Percentiles rank a stretch among this genome's conserved stretches.
phyloP scores from a whole-genome alignment of 2,329 filamentous ascomycete genomes.

The Aspergillus vadensis region DNA sequence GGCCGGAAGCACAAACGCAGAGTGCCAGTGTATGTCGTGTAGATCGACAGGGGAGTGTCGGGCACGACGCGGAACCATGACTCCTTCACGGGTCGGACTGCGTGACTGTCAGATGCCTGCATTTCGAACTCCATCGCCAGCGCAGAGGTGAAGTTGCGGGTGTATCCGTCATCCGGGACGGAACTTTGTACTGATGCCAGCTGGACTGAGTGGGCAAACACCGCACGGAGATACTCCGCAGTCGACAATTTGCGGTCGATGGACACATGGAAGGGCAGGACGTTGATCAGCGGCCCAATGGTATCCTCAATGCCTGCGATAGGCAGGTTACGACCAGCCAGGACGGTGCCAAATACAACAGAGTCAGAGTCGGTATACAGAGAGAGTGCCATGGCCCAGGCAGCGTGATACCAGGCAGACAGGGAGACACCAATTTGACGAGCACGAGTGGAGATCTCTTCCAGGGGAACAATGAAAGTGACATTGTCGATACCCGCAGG shows the following conservation, averaged over 20 bases:
- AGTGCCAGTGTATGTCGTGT: background rate
- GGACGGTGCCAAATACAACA: constrained; percentile 11
- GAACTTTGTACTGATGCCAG: constrained; percentile 4
- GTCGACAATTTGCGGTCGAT: constrained; percentile 7
- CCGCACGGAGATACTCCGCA: background rate
- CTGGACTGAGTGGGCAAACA: background rate
- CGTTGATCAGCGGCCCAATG: constrained; percentile 41
- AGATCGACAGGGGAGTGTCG: background rate
- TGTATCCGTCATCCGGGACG: constrained; percentile 5
- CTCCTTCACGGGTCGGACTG: background rate
- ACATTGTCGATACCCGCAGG: background rate
- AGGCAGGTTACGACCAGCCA: constrained; percentile 11
- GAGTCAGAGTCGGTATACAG: background rate
- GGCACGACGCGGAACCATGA: background rate
- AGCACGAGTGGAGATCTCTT: constrained; percentile 1
- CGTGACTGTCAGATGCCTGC: background rate
- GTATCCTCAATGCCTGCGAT: constrained; percentile 22
- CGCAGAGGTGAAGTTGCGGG: constrained; percentile 2
- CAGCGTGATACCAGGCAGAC: constrained; percentile 6
- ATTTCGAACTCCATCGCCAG: constrained; percentile 10
- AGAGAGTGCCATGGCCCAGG: constrained; percentile 11
- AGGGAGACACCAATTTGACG: constrained; percentile 2
- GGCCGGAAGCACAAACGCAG: background rate
- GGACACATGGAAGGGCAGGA: constrained; percentile 27
- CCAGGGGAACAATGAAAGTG: background rate